These are phyloP conservation scores for Filobasidium floriforme DNA, from an alignment of 768 basidiomycete genomes.

Conservation along the genomic window DNA sequence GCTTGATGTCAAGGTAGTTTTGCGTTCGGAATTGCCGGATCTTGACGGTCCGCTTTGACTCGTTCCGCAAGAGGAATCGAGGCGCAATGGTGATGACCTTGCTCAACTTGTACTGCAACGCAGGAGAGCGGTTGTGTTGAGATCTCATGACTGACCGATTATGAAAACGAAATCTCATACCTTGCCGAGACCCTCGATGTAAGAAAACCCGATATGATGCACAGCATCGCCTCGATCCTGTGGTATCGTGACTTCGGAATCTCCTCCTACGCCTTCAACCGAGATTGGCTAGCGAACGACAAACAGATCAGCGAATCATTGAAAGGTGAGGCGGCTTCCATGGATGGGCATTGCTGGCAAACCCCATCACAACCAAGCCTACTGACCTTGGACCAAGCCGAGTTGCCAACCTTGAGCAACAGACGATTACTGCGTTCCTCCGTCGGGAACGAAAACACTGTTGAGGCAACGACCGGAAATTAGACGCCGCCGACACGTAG, in stretches of 20 bases:
- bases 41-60: slow-evolving; percentile 59
- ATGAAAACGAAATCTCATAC: slow-evolving; percentile 24
- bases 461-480: not conserved
- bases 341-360: no score
- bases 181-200: slow-evolving; percentile 88
- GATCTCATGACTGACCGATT: not conserved
- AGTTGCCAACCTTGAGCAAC: slow-evolving; percentile 69
- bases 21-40: slow-evolving; percentile 72
- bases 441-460: slow-evolving; percentile 76
- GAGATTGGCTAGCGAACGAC: slow-evolving; percentile 65
- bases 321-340: no score
- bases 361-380: no score
- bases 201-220: slow-evolving; percentile 78
- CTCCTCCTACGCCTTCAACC: slow-evolving; percentile 86
- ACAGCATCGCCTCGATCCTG: slow-evolving; percentile 57
- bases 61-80: slow-evolving; percentile 82
- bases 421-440: slow-evolving; percentile 74
- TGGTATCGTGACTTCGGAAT: slow-evolving; percentile 67
- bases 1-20: slow-evolving; percentile 56
- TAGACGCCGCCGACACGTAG: no score
- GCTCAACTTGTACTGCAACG: slow-evolving; percentile 67
- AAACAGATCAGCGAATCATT: slow-evolving; percentile 15
- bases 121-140: not conserved
- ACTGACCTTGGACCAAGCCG: slow-evolving; percentile 76
- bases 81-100: slow-evolving; percentile 89